Evolutionary conservation across 108 stramenopile genomes (phyloP).

Genomic region (Nitzschia sp.): DNA sequence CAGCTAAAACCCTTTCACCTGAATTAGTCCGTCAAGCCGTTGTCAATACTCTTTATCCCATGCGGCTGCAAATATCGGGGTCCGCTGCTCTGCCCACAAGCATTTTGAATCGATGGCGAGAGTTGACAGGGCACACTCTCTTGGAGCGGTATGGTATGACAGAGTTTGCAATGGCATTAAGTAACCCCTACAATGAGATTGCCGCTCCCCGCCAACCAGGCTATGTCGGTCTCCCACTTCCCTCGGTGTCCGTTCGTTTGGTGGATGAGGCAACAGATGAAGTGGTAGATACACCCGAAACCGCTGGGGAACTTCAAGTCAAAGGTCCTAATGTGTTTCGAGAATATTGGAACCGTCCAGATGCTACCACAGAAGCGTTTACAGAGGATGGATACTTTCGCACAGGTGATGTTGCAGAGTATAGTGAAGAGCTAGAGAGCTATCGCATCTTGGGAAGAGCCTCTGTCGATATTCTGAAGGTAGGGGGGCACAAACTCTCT

Average conservation of each 20-base stretch:
- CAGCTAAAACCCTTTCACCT: conserved; percentile 33
- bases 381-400: conserved; percentile 41
- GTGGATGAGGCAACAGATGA: conserved; percentile 36
- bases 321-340: conserved; percentile 45
- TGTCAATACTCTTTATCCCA: conserved; percentile 29
- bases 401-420: conserved; percentile 51
- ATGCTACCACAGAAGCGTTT: conserved; percentile 46
- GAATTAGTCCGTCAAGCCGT: conserved; percentile 25
- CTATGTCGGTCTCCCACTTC: conserved; percentile 50
- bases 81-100: conserved; percentile 45
- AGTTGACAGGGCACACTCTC: conserved; percentile 48
- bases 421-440: conserved; percentile 28
- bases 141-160: conserved; percentile 64
- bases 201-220: conserved; percentile 36
- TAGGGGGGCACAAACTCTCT: conserved; percentile 50
- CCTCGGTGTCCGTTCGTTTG: conserved; percentile 42
- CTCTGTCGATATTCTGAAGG: conserved; percentile 48
- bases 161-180: conserved; percentile 58
- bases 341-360: conserved; percentile 45
- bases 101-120: conserved; percentile 39
- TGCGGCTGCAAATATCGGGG: conserved; percentile 49
- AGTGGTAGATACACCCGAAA: background rate
- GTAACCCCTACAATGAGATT: conserved; percentile 41
- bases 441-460: conserved; percentile 52
- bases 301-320: conserved; percentile 41